phyloP scores from a whole-genome alignment of 1,284 basidiomycete species.

The Microbotryum saponariae region DNA sequence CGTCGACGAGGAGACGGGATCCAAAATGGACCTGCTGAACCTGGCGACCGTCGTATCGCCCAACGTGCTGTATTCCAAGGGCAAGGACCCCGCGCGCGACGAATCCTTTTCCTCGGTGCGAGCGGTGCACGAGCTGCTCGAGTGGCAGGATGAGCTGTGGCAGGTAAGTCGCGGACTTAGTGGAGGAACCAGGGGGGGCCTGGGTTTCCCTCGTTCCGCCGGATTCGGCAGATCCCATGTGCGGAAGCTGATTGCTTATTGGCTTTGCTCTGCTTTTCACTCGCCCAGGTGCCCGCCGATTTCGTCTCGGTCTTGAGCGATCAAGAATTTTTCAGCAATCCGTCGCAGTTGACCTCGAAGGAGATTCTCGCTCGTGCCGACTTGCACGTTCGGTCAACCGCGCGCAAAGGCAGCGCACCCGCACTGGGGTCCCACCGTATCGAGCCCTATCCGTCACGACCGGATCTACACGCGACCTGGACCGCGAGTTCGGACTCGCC shows the following conservation, averaged over 20 bases:
- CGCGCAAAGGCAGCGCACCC: no score
- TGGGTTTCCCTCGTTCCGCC: no score
- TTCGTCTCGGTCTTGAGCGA: slow-evolving; percentile 72
- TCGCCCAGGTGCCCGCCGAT: slow-evolving; percentile 55
- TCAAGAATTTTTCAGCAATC: slow-evolving; percentile 63
- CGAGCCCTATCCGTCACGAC: no score
- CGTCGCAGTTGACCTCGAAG: slow-evolving; percentile 34
- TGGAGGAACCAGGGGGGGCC: background rate
- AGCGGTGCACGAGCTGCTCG: slow-evolving; percentile 74
- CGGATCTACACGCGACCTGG: no score
- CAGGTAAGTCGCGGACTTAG: slow-evolving; percentile 47
- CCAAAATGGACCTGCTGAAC: slow-evolving; percentile 96
- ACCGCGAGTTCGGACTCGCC: no score
- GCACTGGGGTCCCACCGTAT: no score
- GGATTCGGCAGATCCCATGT: background rate
- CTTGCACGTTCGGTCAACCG: background rate
- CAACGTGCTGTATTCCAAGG: slow-evolving; percentile 81
- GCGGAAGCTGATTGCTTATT: background rate
- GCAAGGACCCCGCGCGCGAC: slow-evolving; percentile 77
- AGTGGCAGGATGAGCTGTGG: slow-evolving; percentile 91
- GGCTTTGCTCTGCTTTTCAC: background rate
- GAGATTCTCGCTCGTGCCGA: slow-evolving; percentile 33
- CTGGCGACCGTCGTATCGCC: slow-evolving; percentile 97
- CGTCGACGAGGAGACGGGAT: slow-evolving; percentile 94
- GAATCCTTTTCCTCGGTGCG: slow-evolving; percentile 88